Conservation (phyloP, 1,284 basidiomycete species). For the Ustilago bromivora region DNA sequence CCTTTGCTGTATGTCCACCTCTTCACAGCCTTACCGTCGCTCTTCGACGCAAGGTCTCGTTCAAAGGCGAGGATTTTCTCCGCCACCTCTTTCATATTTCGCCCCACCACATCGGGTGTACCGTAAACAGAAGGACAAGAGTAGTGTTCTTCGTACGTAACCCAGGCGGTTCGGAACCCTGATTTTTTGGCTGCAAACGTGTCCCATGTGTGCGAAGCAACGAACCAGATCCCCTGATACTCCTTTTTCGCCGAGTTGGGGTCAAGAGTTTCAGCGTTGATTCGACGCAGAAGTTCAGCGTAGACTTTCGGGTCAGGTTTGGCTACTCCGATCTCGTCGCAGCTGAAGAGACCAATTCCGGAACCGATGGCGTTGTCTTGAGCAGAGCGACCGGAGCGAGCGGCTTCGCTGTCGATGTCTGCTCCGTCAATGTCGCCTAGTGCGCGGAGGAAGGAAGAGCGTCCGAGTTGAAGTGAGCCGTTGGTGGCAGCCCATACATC, state of each 20-base stretch:
- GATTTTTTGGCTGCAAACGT: constrained; percentile 38
- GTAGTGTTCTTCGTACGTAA: constrained; percentile 61
- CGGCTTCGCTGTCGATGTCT: constrained; percentile 46
- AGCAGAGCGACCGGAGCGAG: constrained; percentile 19
- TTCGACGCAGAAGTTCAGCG: constrained; percentile 43
- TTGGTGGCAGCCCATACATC: constrained; percentile 63
- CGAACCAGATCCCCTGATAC: constrained; percentile 57
- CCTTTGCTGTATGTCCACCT: constrained; percentile 39
- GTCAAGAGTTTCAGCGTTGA: constrained; percentile 32
- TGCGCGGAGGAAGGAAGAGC: constrained; percentile 33
- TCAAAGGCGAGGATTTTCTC: constrained; percentile 55
- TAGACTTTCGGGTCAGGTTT: constrained; percentile 62
- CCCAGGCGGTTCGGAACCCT: constrained; percentile 63
- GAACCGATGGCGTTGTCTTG: constrained; percentile 22
- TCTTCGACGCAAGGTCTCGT: constrained; percentile 21
- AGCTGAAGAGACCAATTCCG: constrained; percentile 57
- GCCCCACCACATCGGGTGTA: constrained; percentile 54
- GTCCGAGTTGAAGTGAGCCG: constrained; percentile 49
- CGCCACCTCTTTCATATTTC: constrained; percentile 51
- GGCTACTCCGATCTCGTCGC: constrained; percentile 59
- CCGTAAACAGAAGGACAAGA: constrained; percentile 49
- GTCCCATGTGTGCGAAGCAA: constrained; percentile 62
- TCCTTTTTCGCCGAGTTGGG: constrained; percentile 31
- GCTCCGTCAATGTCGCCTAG: constrained; percentile 42
- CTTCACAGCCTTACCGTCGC: neutral